These are phyloP conservation scores for Cydonia oblonga DNA, from an alignment of 331 rosid genomes.

Conservation along the genomic window DNA sequence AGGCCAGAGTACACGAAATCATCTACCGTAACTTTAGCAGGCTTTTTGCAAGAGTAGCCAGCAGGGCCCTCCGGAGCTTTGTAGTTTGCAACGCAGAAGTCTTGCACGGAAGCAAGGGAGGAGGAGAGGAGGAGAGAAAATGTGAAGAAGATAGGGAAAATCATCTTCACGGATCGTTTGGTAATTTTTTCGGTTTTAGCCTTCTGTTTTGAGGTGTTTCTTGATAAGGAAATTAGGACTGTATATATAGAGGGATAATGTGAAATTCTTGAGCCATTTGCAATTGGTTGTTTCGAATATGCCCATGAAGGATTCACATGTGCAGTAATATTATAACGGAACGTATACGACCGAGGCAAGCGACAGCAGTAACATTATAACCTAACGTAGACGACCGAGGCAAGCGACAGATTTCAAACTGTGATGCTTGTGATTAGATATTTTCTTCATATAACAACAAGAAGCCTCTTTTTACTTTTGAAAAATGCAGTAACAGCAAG, in stretches of 20 bases:
- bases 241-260: not conserved
- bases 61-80: constrained; percentile 36
- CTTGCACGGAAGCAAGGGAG: constrained; percentile 41
- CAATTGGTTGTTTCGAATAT: constrained; percentile 3
- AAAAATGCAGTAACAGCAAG: not conserved
- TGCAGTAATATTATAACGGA: not conserved
- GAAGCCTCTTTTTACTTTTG: not conserved
- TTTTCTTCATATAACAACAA: not conserved
- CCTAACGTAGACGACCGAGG: not conserved
- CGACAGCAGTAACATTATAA: not conserved
- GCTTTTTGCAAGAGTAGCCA: constrained; percentile 57
- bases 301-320: not conserved
- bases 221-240: not conserved
- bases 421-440: not conserved
- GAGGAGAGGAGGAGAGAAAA: constrained; percentile 16
- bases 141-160: constrained; percentile 15
- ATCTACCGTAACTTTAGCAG: constrained; percentile 22
- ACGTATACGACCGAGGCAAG: not conserved
- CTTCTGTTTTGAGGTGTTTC: not conserved
- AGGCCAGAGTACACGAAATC: constrained; percentile 52
- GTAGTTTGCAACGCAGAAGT: constrained; percentile 58
- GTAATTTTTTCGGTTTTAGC: not conserved
- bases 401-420: not conserved
- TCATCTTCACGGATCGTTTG: not conserved
- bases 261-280: not conserved